A percentile compares a stretch with the other conserved stretches of the same genome.
phyloP scores from a whole-genome alignment of 1,284 basidiomycete genomes.

The Pseudozyma thailandica region DNA sequence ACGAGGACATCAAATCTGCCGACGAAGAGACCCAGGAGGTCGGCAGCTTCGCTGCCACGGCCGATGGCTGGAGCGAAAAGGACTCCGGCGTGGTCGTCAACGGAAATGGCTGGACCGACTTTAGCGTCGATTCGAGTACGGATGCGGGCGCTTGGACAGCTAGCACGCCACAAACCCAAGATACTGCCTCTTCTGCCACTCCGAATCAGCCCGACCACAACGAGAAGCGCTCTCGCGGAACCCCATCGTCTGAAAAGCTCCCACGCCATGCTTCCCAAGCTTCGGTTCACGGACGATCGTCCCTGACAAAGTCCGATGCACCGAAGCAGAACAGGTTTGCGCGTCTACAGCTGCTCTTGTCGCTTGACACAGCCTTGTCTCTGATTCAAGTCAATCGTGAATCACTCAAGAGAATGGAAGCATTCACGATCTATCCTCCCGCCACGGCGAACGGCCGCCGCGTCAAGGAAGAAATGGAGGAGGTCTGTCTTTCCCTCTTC shows the following conservation, averaged over 20 bases:
- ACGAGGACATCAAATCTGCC: slow-evolving; percentile 7
- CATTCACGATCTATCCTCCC: slow-evolving; percentile 81
- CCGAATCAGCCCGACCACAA: neutral
- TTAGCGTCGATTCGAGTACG: slow-evolving; percentile 3
- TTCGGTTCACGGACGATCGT: too few species aligned
- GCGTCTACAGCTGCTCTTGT: slow-evolving; percentile 76
- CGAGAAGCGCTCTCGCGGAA: neutral
- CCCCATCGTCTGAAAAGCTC: neutral
- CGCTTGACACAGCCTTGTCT: slow-evolving; percentile 88
- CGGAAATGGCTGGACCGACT: slow-evolving; percentile 9
- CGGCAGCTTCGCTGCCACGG: slow-evolving; percentile 3
- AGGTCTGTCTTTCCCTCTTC: slow-evolving; percentile 86
- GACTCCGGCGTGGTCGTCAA: too few species aligned
- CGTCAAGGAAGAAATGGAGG: slow-evolving; percentile 79
- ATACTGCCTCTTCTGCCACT: neutral
- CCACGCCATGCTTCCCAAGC: too few species aligned
- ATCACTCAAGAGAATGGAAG: slow-evolving; percentile 88
- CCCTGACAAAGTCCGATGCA: neutral
- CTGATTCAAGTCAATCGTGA: slow-evolving; percentile 92
- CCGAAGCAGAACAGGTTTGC: slow-evolving; percentile 15
- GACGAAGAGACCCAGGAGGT: slow-evolving; percentile 10
- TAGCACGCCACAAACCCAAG: neutral
- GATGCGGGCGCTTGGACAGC: slow-evolving; percentile 7
- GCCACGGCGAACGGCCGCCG: slow-evolving; percentile 70
- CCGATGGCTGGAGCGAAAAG: slow-evolving; percentile 43